Evolutionary conservation across 2,329 filamentous ascomycete genomes (phyloP).

Genomic region (Talaromyces sp.): DNA sequence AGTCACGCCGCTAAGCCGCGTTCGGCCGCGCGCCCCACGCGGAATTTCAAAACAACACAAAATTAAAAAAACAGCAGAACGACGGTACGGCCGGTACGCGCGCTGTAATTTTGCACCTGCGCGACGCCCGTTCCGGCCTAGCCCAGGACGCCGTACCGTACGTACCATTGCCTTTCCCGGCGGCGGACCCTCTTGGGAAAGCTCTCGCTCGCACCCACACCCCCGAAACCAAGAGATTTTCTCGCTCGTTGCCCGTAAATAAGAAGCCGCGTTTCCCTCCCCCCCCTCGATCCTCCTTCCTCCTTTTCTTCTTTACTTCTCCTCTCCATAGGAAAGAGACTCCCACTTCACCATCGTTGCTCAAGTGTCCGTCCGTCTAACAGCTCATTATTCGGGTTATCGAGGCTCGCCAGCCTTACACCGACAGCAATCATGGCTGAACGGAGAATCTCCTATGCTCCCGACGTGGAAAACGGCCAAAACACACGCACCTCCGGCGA

Average conservation of each 20-base stretch:
- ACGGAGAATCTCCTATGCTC: constrained; percentile 42
- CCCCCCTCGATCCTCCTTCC: constrained; percentile 1
- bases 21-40: background rate
- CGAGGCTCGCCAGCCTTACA: constrained; percentile 31
- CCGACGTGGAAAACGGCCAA: constrained; percentile 39
- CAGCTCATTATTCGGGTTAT: constrained; percentile 23
- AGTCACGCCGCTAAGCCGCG: background rate
- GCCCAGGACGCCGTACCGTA: background rate
- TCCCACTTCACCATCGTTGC: constrained; percentile 34
- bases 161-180: constrained; percentile 2
- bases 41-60: background rate
- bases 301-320: constrained; percentile 17
- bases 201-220: constrained; percentile 10
- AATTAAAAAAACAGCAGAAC: background rate
- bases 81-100: background rate
- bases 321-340: constrained; percentile 30
- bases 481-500: constrained; percentile 27
- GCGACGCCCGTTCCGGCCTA: too few species aligned
- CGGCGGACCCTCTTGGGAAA: constrained; percentile 2
- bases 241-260: constrained; percentile 9
- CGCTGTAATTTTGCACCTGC: background rate
- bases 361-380: constrained; percentile 21
- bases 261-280: constrained; percentile 9
- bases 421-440: constrained; percentile 38
- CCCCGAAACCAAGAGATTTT: constrained; percentile 22